These are phyloP conservation scores for Hyphopichia wangnamkhiaoensis DNA, from an alignment of 1,139 yeast species.

Conservation along the genomic window DNA sequence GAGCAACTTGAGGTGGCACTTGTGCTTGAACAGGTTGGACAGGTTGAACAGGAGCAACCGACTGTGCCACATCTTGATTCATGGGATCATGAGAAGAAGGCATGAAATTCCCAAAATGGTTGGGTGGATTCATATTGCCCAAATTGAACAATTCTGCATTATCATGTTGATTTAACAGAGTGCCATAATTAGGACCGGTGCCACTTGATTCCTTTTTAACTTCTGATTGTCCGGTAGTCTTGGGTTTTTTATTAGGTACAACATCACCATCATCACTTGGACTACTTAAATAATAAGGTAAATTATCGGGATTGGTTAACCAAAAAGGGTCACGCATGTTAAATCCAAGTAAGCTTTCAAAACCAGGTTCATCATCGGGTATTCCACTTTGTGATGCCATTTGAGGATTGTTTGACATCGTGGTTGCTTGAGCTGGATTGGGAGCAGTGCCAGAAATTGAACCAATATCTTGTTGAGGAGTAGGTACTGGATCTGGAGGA, in stretches of 20 bases:
- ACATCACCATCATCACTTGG: constrained; percentile 30
- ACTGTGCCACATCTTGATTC: too few relatives aligned
- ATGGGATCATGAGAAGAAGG: too few relatives aligned
- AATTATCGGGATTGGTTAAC: constrained; percentile 43
- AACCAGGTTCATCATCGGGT: constrained; percentile 10
- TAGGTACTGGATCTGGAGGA: neutral
- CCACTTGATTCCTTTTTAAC: too few relatives aligned
- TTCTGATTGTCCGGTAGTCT: constrained; percentile 1
- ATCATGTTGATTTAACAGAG: too few relatives aligned
- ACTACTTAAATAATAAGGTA: constrained; percentile 39
- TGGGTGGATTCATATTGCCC: too few relatives aligned
- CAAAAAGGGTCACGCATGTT: constrained; percentile 45
- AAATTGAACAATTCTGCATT: constrained; percentile 6
- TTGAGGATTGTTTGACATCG: neutral
- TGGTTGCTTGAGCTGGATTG: neutral
- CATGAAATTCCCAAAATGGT: too few relatives aligned
- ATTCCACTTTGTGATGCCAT: neutral
- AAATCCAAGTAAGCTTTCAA: constrained; percentile 25
- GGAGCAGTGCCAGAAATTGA: neutral
- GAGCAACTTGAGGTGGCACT: neutral
- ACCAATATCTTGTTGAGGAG: neutral
- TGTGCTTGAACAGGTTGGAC: constrained; percentile 2
- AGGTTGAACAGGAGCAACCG: too few relatives aligned
- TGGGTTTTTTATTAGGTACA: constrained; percentile 6
- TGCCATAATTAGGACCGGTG: too few relatives aligned